A percentile compares a stretch with the other conserved stretches of the same genome.
Evolutionary conservation across 1,284 basidiomycete species (phyloP).

Genomic region (Neolentinus lepideus): DNA sequence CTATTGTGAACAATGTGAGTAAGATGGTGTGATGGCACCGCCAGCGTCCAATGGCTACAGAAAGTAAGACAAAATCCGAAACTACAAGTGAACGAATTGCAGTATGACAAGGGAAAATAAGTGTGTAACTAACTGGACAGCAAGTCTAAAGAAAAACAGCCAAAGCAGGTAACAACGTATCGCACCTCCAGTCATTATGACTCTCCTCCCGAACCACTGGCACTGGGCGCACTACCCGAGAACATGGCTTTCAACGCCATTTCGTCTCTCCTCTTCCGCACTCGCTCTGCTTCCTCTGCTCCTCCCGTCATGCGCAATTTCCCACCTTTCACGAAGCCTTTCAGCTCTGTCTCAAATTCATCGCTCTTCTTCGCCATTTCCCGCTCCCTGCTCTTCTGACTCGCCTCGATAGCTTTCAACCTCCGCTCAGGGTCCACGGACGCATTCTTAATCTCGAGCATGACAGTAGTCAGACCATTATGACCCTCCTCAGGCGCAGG

Average conservation of each 20-base stretch:
- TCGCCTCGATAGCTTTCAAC: conserved; percentile 87
- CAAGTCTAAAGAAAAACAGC: neutral
- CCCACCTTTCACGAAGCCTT: conserved; percentile 76
- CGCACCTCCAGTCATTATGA: neutral
- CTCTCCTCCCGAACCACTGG: neutral
- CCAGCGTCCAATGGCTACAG: neutral
- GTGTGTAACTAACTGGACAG: neutral
- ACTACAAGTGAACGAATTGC: neutral
- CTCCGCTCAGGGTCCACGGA: conserved; percentile 77
- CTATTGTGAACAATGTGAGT: neutral
- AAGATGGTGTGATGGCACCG: neutral
- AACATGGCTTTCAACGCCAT: conserved; percentile 87
- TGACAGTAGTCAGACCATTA: conserved; percentile 61
- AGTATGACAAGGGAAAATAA: neutral
- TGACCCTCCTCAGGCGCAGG: conserved; percentile 58
- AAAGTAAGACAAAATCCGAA: neutral
- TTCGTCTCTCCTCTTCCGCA: conserved; percentile 79
- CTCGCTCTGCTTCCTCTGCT: conserved; percentile 83
- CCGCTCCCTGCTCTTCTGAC: conserved; percentile 70
- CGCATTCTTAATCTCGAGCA: conserved; percentile 83
- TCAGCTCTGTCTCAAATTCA: conserved; percentile 78
- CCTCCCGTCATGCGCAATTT: conserved; percentile 93
- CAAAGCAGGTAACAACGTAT: neutral
- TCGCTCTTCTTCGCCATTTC: conserved; percentile 65
- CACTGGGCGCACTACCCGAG: conserved; percentile 18